Evolutionary conservation across 176 grass and related monocot species (phyloP).

Genomic region (Carex myosuroides): DNA sequence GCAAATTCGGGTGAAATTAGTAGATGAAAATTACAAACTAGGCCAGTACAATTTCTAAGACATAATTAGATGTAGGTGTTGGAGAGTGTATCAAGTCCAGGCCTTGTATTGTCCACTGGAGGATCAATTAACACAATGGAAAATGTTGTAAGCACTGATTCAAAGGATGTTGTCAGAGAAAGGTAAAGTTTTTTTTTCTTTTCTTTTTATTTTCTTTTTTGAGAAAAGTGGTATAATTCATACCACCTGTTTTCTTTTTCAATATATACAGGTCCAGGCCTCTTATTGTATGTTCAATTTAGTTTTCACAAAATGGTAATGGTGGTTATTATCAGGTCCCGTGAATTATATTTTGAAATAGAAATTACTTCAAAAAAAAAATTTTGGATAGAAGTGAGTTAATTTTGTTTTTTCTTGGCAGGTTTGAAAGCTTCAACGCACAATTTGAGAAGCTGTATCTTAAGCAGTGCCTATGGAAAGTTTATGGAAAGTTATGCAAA

Average conservation of each 20-base stretch:
- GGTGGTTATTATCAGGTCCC: too few species aligned
- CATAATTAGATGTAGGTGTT: constrained; percentile 27
- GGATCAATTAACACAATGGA: constrained; percentile 4
- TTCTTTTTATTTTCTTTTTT: neutral
- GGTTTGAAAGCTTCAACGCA: constrained; percentile 52
- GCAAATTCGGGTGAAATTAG: neutral
- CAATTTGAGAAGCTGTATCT: constrained; percentile 55
- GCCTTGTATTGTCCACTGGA: constrained; percentile 39
- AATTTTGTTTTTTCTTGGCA: constrained; percentile 17
- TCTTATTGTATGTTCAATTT: too few species aligned
- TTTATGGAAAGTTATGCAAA: constrained; percentile 51
- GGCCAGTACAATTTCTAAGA: neutral
- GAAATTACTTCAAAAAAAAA: neutral
- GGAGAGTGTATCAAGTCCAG: constrained; percentile 47
- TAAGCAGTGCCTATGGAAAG: constrained; percentile 46
- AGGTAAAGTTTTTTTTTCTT: neutral
- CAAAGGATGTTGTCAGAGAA: constrained; percentile 19
- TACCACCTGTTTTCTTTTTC: neutral
- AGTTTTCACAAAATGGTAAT: too few species aligned
- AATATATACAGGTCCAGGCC: neutral
- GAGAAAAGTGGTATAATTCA: neutral
- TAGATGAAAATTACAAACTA: neutral
- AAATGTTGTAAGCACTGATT: neutral
- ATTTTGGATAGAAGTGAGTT: neutral
- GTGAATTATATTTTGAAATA: neutral